These are phyloP conservation scores for Acanthamoeba divionensis DNA, from an alignment of 208 protist species.

Conservation along the genomic window DNA sequence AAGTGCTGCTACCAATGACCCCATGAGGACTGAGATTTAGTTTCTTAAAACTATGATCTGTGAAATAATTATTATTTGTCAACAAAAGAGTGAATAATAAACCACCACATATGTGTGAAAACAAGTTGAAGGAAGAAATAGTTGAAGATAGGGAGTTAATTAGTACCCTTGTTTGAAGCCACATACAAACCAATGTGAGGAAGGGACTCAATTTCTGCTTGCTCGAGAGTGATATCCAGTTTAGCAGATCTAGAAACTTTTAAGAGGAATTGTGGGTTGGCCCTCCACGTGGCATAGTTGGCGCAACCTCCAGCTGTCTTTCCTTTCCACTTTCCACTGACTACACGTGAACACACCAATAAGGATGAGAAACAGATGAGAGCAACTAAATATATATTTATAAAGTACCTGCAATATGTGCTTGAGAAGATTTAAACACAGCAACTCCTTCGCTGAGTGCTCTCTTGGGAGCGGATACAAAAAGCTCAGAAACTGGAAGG, in stretches of 20 bases:
- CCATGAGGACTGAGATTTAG: neutral
- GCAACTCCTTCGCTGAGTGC: neutral
- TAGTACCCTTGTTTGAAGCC: neutral
- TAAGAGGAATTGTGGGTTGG: slow-evolving; percentile 23
- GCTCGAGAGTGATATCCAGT: neutral
- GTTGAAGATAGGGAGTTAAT: neutral
- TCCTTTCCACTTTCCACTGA: slow-evolving; percentile 3
- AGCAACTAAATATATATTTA: neutral
- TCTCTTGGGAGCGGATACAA: neutral
- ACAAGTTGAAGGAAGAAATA: no score
- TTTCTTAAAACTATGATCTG: neutral
- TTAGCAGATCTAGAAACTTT: neutral
- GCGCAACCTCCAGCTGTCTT: slow-evolving; percentile 16
- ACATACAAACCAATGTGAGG: neutral
- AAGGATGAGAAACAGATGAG: neutral
- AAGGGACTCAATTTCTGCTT: neutral
- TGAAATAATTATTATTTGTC: neutral
- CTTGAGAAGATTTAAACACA: neutral
- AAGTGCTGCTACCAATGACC: neutral
- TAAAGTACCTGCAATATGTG: no score
- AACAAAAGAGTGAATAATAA: neutral
- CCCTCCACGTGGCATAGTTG: slow-evolving; percentile 13
- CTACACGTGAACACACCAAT: neutral
- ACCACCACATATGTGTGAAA: neutral
- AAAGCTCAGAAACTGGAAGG: neutral